Conservation (phyloP, 2,329 filamentous ascomycete genomes). For the Colletotrichum theobromicola region DNA sequence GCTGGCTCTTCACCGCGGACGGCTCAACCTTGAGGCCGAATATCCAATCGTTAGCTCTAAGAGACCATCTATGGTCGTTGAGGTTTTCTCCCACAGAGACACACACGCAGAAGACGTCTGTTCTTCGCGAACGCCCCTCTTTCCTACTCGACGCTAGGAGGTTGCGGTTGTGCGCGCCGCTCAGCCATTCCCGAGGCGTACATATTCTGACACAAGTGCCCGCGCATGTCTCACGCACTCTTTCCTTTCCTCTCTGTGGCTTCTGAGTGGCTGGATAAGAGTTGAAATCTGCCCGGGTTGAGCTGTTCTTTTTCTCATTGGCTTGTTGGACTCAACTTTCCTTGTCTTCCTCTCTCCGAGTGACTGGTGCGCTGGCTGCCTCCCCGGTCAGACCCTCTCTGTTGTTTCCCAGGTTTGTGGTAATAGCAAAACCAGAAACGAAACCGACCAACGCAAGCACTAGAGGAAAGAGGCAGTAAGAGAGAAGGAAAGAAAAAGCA, state of each 20-base stretch:
- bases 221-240: constrained; percentile 9
- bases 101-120: not conserved
- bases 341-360: not conserved
- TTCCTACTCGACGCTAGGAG: not conserved
- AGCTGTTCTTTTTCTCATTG: not conserved
- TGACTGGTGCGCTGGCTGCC: not conserved
- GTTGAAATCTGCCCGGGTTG: not conserved
- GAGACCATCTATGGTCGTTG: not conserved
- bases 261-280: not conserved
- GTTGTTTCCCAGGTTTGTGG: not conserved
- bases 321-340: not conserved
- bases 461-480: not conserved
- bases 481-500: not conserved
- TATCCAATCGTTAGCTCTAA: not conserved
- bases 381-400: constrained; percentile 7
- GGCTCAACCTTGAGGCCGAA: not conserved
- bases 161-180: not conserved
- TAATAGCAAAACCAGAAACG: not conserved
- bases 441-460: not conserved
- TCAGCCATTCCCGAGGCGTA: constrained; percentile 18
- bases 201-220: constrained; percentile 14
- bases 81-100: not conserved
- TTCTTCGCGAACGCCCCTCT: not conserved
- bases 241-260: not conserved
- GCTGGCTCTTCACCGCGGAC: not conserved